phyloP scores from a whole-genome alignment of 345 rosid species.

The Hirschfeldia incana region DNA sequence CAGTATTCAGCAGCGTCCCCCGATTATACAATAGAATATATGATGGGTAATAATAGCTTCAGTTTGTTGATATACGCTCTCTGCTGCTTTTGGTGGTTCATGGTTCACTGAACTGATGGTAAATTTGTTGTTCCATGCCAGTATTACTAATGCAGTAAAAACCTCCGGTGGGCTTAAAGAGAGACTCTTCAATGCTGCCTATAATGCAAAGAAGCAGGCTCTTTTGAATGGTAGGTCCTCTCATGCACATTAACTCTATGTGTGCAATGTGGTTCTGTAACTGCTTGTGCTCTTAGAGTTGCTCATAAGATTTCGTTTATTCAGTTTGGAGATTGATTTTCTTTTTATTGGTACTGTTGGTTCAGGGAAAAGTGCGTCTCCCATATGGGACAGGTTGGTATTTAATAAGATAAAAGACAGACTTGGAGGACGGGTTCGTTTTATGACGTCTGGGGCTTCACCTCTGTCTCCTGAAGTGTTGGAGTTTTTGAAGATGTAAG shows the following conservation, averaged over 20 bases:
- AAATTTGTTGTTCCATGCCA: slow-evolving; percentile 51
- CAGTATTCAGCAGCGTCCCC: slow-evolving; percentile 93
- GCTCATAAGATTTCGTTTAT: neutral
- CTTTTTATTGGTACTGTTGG: slow-evolving; percentile 12
- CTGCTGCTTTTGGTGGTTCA: slow-evolving; percentile 18
- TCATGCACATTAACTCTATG: slow-evolving; percentile 2
- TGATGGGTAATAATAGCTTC: slow-evolving; percentile 54
- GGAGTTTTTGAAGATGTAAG: slow-evolving; percentile 92
- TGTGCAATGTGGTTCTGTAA: neutral
- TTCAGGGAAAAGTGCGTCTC: slow-evolving; percentile 89
- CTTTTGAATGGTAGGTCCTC: slow-evolving; percentile 63
- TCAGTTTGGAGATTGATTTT: slow-evolving; percentile 9
- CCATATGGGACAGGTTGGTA: slow-evolving; percentile 97
- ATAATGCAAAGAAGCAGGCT: slow-evolving; percentile 94
- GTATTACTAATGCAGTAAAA: slow-evolving; percentile 80
- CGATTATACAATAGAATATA: slow-evolving; percentile 92
- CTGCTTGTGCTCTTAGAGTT: slow-evolving; percentile 9
- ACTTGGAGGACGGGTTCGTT: slow-evolving; percentile 95
- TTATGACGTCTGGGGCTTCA: slow-evolving; percentile 86
- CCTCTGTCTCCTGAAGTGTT: slow-evolving; percentile 95
- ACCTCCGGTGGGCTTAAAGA: slow-evolving; percentile 77
- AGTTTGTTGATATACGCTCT: slow-evolving; percentile 22
- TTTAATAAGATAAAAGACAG: slow-evolving; percentile 87
- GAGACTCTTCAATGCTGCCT: slow-evolving; percentile 89
- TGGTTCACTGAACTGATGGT: slow-evolving; percentile 14